Conservation (phyloP, 768 basidiomycete genomes). For the Agaricus subrufescens region DNA sequence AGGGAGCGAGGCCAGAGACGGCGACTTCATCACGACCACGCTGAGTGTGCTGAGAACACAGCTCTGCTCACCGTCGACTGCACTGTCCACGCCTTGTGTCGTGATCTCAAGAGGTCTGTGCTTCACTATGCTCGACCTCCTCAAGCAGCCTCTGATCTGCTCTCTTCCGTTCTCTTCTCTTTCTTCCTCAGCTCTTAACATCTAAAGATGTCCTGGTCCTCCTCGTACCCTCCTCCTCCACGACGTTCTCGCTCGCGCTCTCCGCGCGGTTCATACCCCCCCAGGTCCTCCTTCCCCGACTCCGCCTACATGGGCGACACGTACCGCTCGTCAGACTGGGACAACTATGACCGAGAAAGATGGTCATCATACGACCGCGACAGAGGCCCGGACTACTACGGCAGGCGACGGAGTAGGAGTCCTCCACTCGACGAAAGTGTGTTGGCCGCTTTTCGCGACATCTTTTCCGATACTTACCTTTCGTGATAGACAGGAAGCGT, state of each 20-base stretch:
- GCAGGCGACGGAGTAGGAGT: constrained; percentile 73
- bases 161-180: constrained; percentile 52
- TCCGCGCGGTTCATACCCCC: constrained; percentile 54
- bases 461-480: constrained; percentile 8
- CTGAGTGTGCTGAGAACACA: constrained; percentile 33
- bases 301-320: constrained; percentile 47
- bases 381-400: constrained; percentile 61
- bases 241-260: constrained; percentile 85
- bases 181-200: constrained; percentile 50
- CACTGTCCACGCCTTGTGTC: constrained; percentile 44
- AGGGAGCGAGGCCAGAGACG: constrained; percentile 15
- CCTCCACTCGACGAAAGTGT: constrained; percentile 66
- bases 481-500: constrained; percentile 63
- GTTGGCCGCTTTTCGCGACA: constrained; percentile 13
- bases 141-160: constrained; percentile 70
- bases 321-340: constrained; percentile 62
- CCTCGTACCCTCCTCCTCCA: constrained; percentile 66
- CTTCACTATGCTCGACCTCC: constrained; percentile 86
- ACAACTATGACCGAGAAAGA: constrained; percentile 68
- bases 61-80: constrained; percentile 14
- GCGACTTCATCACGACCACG: constrained; percentile 57
- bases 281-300: constrained; percentile 55
- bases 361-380: constrained; percentile 69
- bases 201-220: constrained; percentile 72
- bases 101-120: constrained; percentile 87